phyloP scores from a whole-genome alignment of 192 early-diverging fungal genomes.

The Podila minutissima region DNA sequence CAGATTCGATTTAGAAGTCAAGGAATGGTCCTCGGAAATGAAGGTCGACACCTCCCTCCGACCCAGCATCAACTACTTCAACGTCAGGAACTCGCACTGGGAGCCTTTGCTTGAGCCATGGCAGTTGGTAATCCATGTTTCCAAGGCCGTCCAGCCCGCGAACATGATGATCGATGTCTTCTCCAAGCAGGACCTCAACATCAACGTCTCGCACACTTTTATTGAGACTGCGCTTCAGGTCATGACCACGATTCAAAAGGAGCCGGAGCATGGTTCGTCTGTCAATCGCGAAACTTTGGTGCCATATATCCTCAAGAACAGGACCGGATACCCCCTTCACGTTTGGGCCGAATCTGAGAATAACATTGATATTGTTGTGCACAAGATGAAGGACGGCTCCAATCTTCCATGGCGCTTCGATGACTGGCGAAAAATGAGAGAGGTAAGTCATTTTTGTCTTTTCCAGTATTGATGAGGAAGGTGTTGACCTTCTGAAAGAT shows the following conservation, averaged over 20 bases:
- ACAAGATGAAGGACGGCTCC: conserved; percentile 73
- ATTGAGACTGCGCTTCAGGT: conserved; percentile 74
- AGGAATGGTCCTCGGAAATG: conserved; percentile 84
- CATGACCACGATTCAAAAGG: conserved; percentile 57
- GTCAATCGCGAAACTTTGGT: conserved; percentile 40
- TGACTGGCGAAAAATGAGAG: conserved; percentile 93
- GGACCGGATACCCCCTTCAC: conserved; percentile 89
- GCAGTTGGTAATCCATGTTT: conserved; percentile 71
- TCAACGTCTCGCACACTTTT: conserved; percentile 89
- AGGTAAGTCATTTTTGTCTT: conserved; percentile 59
- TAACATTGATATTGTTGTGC: conserved; percentile 74
- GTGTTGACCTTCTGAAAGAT: not conserved
- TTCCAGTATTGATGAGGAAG: not conserved
- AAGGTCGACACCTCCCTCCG: conserved; percentile 73
- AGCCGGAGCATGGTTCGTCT: conserved; percentile 30
- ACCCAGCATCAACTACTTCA: conserved; percentile 92
- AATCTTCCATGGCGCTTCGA: conserved; percentile 95
- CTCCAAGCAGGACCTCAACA: conserved; percentile 78
- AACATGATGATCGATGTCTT: conserved; percentile 70
- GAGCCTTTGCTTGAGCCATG: conserved; percentile 96
- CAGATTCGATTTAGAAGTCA: conserved; percentile 79
- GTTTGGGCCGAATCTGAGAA: conserved; percentile 84
- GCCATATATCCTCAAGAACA: conserved; percentile 90
- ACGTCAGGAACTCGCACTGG: conserved; percentile 98
- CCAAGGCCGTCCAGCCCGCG: conserved; percentile 49